Base-by-base conservation (phyloP, 768 basidiomycete species). In the Podaxis sp. region DNA sequence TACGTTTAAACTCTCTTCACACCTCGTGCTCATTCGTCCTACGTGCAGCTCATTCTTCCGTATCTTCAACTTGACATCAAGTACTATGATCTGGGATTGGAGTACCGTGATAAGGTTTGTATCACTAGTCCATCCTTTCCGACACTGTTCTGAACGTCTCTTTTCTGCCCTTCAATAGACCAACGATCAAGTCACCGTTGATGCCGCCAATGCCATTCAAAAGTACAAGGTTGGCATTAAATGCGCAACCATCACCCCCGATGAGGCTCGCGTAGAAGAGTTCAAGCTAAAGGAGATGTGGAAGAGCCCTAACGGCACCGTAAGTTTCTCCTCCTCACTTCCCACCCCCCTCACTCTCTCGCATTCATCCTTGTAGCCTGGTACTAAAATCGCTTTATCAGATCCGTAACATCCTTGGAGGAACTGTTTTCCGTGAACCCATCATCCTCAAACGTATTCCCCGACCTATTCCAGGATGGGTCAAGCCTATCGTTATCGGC, bases 241-340 rank as follows among this genome's bases (percentile, higher is more conserved):
- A 77, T 99, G 96, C 79, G 96, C 96, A 44, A 99, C 96, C 50
- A 99, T 99, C 78, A 99, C 97, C 1, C 97, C 97, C 5, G 97
- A 99, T 73, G 96, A 99, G 74, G 94, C 88, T 24, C 90, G 96
- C 62, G 95, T 98, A 52, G 78, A 95, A 73, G 97, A 99, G 77
- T 99, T 97, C 85, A 93, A 95, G 55, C 83, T 99, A 73, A 98
- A 97, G 83, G 87, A 96, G 77, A 99, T 99, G 96, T 97, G 95
- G 96, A 90, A 82, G 81, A 94, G 92, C 71, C 96, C 96, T 5
- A 97, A 97, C 75, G 96, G 95, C 68, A 96, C 96, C 1, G 90
- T 93, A 64, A 58, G 89, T 77, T 46, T 8, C 36, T 61, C 28
- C 54, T 60, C 51, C 0, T n/a, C 17, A 4, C 53, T 41, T 55